phyloP scores from a whole-genome alignment of 768 basidiomycete species.

The Rhizopogon salebrosus region DNA sequence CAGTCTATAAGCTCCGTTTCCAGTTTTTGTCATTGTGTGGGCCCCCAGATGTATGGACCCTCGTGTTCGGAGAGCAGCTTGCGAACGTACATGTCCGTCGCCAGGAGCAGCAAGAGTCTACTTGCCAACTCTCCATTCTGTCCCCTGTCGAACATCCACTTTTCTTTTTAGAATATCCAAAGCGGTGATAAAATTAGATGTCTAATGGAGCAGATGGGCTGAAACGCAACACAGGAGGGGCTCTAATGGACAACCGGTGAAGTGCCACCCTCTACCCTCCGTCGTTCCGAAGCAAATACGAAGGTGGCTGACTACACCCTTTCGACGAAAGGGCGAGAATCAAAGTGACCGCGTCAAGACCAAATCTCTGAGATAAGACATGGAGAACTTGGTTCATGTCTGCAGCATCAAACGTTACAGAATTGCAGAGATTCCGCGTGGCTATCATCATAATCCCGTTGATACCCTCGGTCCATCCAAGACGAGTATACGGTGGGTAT shows the following conservation, averaged over 20 bases:
- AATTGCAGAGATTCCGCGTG: not conserved
- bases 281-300: constrained; percentile 7
- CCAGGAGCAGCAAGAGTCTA: constrained; percentile 6
- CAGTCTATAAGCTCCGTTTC: constrained; percentile 8
- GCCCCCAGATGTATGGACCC: no score
- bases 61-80: no score
- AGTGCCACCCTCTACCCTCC: constrained; percentile 7
- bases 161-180: not conserved
- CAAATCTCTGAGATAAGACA: constrained; percentile 8
- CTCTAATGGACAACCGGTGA: constrained; percentile 13
- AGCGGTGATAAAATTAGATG: no score
- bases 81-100: constrained; percentile 7
- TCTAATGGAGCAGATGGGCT: constrained; percentile 2
- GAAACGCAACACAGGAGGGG: constrained; percentile 11
- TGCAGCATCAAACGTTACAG: not conserved
- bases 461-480: constrained; percentile 1
- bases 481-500: not conserved
- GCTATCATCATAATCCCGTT: not conserved
- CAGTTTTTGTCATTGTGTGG: not conserved
- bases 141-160: constrained; percentile 4
- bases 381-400: not conserved
- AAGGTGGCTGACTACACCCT: constrained; percentile 9
- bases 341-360: not conserved
- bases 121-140: constrained; percentile 9
- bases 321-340: constrained; percentile 2